phyloP scores from a whole-genome alignment of 192 early-diverging fungal species.

The Coemansia sp. region DNA sequence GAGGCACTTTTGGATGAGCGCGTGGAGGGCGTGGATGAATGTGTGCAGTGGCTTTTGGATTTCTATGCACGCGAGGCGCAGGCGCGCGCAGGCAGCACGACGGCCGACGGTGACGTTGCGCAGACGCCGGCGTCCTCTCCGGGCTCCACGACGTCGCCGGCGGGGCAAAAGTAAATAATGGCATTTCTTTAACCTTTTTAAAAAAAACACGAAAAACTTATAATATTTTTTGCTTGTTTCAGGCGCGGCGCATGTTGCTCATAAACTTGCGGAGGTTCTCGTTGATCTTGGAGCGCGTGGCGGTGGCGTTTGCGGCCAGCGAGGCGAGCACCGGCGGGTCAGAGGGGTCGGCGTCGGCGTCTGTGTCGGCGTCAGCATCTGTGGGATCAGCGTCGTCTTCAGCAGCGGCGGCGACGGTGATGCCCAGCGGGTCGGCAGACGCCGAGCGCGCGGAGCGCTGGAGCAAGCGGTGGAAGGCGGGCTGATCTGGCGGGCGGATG shows the following conservation, averaged over 20 bases:
- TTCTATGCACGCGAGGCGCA: slow-evolving; percentile 43
- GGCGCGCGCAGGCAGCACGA: neutral
- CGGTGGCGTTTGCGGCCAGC: slow-evolving; percentile 42
- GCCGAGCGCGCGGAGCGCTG: slow-evolving; percentile 5
- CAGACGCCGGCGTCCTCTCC: slow-evolving; percentile 38
- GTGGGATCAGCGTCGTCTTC: neutral
- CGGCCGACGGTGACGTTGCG: slow-evolving; percentile 11
- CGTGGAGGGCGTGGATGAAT: slow-evolving; percentile 28
- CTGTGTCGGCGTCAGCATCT: neutral
- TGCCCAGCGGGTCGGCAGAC: slow-evolving; percentile 12
- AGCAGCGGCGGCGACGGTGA: slow-evolving; percentile 10
- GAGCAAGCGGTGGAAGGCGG: slow-evolving; percentile 28
- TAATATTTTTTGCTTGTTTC: neutral
- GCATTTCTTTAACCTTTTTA: no score
- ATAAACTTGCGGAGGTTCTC: slow-evolving; percentile 53
- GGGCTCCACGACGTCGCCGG: slow-evolving; percentile 14
- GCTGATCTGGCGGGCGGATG: slow-evolving; percentile 60
- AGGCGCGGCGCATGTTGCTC: slow-evolving; percentile 46
- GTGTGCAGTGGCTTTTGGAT: slow-evolving; percentile 43
- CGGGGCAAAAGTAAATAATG: no score
- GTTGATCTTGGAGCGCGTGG: slow-evolving; percentile 43
- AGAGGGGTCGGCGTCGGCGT: slow-evolving; percentile 2
- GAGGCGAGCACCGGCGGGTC: slow-evolving; percentile 35
- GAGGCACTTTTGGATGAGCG: no score
- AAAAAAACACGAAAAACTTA: neutral